A percentile compares a stretch with the other conserved stretches of the same genome.
These are phyloP conservation scores for Melanogaster broomeanus DNA, from an alignment of 768 basidiomycete genomes.

Conservation along the genomic window DNA sequence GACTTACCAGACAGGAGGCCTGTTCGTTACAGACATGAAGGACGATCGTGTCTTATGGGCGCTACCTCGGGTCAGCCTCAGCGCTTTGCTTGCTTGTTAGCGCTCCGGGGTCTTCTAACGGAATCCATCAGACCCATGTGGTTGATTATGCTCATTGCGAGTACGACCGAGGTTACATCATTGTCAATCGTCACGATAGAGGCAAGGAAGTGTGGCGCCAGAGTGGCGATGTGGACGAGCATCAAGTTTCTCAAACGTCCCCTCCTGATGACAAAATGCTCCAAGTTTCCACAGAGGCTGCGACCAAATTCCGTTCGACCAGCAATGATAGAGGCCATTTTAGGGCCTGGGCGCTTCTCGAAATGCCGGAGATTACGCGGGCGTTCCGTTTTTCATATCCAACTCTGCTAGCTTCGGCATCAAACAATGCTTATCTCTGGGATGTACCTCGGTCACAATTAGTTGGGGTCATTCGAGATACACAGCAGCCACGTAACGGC, in stretches of 20 bases:
- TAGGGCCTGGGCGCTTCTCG: conserved; percentile 59
- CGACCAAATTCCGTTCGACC: conserved; percentile 8
- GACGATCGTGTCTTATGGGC: conserved; percentile 57
- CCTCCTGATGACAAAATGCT: conserved; percentile 35
- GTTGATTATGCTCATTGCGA: conserved; percentile 63
- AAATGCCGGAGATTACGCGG: conserved; percentile 40
- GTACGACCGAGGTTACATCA: conserved; percentile 68
- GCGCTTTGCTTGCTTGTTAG: neutral
- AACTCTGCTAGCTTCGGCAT: conserved; percentile 52
- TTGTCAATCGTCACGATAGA: conserved; percentile 62
- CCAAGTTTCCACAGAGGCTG: conserved; percentile 21
- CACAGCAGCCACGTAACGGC: conserved; percentile 12
- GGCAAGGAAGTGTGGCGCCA: conserved; percentile 74
- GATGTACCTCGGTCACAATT: conserved; percentile 55
- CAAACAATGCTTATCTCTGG: conserved; percentile 55
- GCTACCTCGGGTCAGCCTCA: conserved; percentile 49
- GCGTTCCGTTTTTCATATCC: conserved; percentile 75
- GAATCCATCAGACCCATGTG: conserved; percentile 9
- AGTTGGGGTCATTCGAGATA: conserved; percentile 39
- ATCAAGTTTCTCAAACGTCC: conserved; percentile 22
- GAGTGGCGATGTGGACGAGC: conserved; percentile 33
- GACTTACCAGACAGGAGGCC: conserved; percentile 55
- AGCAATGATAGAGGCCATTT: conserved; percentile 50
- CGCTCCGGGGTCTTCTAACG: neutral
- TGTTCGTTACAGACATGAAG: conserved; percentile 58